Base-by-base conservation (phyloP, 352 stramenopile species). In the Globisporangium cederbergense region DNA sequence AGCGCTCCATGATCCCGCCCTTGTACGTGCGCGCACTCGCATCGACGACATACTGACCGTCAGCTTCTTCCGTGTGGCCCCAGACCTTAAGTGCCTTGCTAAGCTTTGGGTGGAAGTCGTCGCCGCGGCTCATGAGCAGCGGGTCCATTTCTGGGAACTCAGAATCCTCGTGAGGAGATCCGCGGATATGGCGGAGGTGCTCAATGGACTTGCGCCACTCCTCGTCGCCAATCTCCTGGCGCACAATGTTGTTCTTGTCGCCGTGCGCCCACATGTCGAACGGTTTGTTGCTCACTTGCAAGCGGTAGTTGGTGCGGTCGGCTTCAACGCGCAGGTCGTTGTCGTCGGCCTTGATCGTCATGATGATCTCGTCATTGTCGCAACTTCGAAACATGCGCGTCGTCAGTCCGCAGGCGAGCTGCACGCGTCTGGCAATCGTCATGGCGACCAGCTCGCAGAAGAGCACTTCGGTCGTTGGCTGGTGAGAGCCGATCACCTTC, bases 351-450 rank as follows among this genome's bases (percentile, higher is more conserved):
- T 86, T 90, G 65, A 93, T 81, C 4, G 79, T 88, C 81, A 95
- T 90, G 42, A 95, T 87, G 55, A 93, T 91, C 74, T 91, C 83
- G 38, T 94, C 83, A 2, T 63, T 67, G 58, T 90, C 82, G 46
- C 74, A 83, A 51, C 80, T 92, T n/a, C 79, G 64, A 52, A 95
- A 95, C 81, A 95, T 87, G 55, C 81, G 79, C 62, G 84, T 91
- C 18, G 78, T 93, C 38, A 93, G 74, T 2, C 86, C 83, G 62
- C 86, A 93, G 38, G 83, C 83, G 10, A 95, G 72, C 69, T 91
- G 81, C 22, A 95, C 72, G 18, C 86, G 81, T 25, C 84, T 76
- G 3, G 83, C 64, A 38, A 93, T 73, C 25, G 86, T 65, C 4
- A 73, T 88, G 0, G 82, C 86, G 9, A 95, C 71, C 1, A 91